Evolutionary conservation across 345 rosid genomes (phyloP).

Genomic region (Trapa bicornis): DNA sequence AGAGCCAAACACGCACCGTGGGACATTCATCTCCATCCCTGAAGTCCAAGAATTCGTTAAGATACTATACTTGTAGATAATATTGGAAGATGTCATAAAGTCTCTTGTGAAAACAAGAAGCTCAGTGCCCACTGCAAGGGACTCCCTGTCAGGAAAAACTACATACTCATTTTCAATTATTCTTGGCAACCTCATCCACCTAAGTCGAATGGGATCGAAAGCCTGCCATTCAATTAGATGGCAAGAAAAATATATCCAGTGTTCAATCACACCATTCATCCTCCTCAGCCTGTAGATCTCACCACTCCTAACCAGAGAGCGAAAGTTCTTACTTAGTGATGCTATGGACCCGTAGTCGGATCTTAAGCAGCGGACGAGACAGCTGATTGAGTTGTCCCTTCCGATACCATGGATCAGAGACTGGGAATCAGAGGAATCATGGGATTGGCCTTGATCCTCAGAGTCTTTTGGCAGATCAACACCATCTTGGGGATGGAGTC

Average conservation of each 20-base stretch:
- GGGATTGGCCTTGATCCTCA: constrained; percentile 22
- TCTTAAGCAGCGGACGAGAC: constrained; percentile 66
- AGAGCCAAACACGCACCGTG: constrained; percentile 89
- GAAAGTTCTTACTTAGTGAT: constrained; percentile 45
- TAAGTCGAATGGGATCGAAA: constrained; percentile 52
- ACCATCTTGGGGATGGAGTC: neutral
- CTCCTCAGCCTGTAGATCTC: constrained; percentile 58
- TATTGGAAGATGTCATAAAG: constrained; percentile 32
- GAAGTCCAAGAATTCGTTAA: constrained; percentile 71
- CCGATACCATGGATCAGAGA: constrained; percentile 62
- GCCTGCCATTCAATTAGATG: constrained; percentile 83
- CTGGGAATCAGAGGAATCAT: constrained; percentile 41
- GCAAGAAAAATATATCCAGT: constrained; percentile 92
- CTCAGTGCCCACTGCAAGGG: constrained; percentile 89
- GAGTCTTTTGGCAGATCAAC: constrained; percentile 6
- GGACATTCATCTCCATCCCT: constrained; percentile 67
- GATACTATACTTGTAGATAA: constrained; percentile 73
- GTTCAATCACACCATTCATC: constrained; percentile 45
- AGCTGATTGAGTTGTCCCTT: constrained; percentile 61
- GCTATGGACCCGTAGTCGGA: constrained; percentile 79
- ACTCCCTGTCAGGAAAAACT: constrained; percentile 71
- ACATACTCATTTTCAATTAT: constrained; percentile 64
- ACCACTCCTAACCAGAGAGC: constrained; percentile 55
- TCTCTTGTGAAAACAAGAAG: constrained; percentile 82
- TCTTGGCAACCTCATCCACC: constrained; percentile 79